phyloP scores from a whole-genome alignment of 768 basidiomycete species.

The Amanita phalloides region DNA sequence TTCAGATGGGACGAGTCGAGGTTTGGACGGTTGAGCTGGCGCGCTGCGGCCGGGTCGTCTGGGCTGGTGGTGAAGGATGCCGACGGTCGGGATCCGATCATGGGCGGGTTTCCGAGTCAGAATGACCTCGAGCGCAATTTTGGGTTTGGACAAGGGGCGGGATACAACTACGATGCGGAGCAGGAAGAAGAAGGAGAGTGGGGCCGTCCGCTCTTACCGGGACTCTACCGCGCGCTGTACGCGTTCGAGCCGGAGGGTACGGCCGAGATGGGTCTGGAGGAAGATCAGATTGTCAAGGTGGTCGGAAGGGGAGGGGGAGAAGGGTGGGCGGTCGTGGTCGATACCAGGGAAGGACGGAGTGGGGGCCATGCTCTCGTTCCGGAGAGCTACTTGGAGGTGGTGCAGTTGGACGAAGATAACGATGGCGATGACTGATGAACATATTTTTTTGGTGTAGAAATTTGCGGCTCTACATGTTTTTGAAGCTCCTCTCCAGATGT shows the following conservation, averaged over 20 bases:
- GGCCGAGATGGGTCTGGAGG: conserved; percentile 72
- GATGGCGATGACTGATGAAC: too few species aligned
- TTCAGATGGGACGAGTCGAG: conserved; percentile 15
- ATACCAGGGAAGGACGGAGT: conserved; percentile 9
- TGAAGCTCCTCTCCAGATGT: too few species aligned
- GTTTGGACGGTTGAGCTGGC: conserved; percentile 16
- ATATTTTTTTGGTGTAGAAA: too few species aligned
- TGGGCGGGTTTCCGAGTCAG: conserved; percentile 26
- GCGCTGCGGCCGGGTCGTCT: conserved; percentile 6
- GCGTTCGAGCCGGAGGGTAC: conserved; percentile 72
- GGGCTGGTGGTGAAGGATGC: conserved; percentile 6
- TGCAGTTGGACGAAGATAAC: conserved; percentile 29
- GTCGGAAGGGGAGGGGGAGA: conserved; percentile 69
- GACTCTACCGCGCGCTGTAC: conserved; percentile 69
- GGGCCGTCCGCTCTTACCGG: conserved; percentile 44
- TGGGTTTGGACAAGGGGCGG: conserved; percentile 15
- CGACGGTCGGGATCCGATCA: conserved; percentile 9
- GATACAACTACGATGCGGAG: conserved; percentile 11
- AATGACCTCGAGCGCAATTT: conserved; percentile 27
- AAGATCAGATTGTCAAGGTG: conserved; percentile 68
- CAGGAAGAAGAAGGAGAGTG: conserved; percentile 8
- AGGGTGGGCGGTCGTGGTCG: conserved; percentile 68
- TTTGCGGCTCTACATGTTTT: too few species aligned
- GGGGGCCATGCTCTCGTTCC: conserved; percentile 63
- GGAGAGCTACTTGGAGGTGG: conserved; percentile 62